Evolutionary conservation across 768 basidiomycete genomes (phyloP), one percentile per base, ranked within the genome.

Genomic region (Kondoa subrosea): DNA sequence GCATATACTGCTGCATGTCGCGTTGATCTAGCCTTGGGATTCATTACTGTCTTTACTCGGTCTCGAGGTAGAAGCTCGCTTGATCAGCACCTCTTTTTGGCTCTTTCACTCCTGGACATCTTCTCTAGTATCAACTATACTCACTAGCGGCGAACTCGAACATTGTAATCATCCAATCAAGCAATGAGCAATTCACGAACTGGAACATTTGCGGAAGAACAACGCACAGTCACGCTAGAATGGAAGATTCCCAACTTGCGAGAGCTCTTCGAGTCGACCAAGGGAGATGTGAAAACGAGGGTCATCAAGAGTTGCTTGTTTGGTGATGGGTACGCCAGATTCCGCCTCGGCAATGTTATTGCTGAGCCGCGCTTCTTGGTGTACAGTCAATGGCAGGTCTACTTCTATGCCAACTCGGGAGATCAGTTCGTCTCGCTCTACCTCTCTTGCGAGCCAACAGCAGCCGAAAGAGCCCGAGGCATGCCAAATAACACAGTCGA

Each of bases 311-410:
- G 76, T 74, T 21, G 26, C 66, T 56, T 27, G 21, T 25, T 30
- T 30, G 31, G 25, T 32, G 61, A 33, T 16, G 61, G 61, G 14
- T 8, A 33, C n/a, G n/a, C n/a, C n/a, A n/a, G n/a, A n/a, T n/a
- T n/a, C n/a, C n/a, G n/a, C n/a, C n/a, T n/a, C n/a, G n/a, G n/a
- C n/a, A n/a, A n/a, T n/a, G n/a, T n/a, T n/a, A 26, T 26, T 34
- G 26, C 4, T 25, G 26, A 34, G 17, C 21, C 65, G 27, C 14
- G 27, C 30, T 16, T 56, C 31, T 71, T 74, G 40, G 73, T 69
- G 57, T 75, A 78, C 34, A 75, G 77, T 31, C 71, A 77, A 1
- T 79, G 78, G 79, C 77, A 79, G 69, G 74, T 79, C 57, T 75
- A 78, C 65, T 78, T 78, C 71, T 79, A 79, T 64, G 75, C 77